Evolutionary conservation across 1,284 basidiomycete species (phyloP), one percentile per base, ranked within the genome.

Genomic region (Trichosporon sp.): DNA sequence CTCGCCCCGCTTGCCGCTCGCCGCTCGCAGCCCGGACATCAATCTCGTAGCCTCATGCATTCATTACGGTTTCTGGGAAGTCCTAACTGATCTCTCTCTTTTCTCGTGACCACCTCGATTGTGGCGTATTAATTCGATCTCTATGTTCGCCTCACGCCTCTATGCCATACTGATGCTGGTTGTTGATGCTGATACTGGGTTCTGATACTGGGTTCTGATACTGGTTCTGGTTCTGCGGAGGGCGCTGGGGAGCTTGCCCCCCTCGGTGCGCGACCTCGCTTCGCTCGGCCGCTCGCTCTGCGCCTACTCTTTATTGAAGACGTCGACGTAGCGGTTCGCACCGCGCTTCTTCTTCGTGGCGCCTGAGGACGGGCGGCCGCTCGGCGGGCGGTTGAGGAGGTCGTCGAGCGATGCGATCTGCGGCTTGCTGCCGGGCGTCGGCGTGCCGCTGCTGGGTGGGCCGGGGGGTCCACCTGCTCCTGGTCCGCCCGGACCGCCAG

Each of bases 321-420:
- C 79, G 71, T 83, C 83, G 14, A 96, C 93, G 80, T 96, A 96
- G 74, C 92, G 89, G 82, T 87, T 92, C 69, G 91, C 88, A 66
- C 91, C 85, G 75, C 89, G 90, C 74, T 91, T 90, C 75, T 91
- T 90, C 84, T 91, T 93, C 14, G 77, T 75, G 1, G 80, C 81
- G 1, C 78, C 79, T 3, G 78, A 76, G 11, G 70, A 74, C 5
- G 81, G 83, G 21, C 82, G 75, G 67, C 80, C 82, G 5, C 75
- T 75, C 2, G 84, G 77, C 10, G 82, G 82, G 26, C 82, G 74
- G 19, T 79, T 78, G 37, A 85, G 73, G 21, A 84, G 73, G 74
- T 85, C 84, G 64, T 81, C 84, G 7, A 83, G 75, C 16, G 78
- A 79, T 16, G 77, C 85, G 56, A 75, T 46, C 26, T 88, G 87